Evolutionary conservation across 1,284 basidiomycete genomes (phyloP).

Genomic region (Puccinia novopanici): DNA sequence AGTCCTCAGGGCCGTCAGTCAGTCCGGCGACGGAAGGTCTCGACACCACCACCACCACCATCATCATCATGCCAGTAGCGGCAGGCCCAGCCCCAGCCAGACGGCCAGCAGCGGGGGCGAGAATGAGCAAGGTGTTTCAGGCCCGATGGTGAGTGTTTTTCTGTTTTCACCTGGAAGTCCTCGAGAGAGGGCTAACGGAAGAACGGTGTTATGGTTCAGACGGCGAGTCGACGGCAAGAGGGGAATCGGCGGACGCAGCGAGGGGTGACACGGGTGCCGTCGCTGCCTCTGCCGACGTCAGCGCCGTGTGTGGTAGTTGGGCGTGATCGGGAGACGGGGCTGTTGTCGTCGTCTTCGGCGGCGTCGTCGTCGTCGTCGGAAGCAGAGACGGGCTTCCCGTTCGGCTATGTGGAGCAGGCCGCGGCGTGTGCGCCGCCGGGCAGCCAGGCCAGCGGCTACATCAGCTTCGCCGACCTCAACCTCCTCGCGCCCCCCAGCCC

Average conservation of each 20-base stretch:
- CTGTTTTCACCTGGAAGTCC: too few species aligned
- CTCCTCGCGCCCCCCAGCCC: constrained; percentile 1
- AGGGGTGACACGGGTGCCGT: not conserved
- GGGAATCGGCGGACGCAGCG: not conserved
- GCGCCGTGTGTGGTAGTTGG: not conserved
- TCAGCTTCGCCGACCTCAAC: constrained; percentile 13
- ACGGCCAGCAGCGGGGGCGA: not conserved
- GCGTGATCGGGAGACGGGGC: too few species aligned
- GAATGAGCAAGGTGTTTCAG: not conserved
- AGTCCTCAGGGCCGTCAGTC: not conserved
- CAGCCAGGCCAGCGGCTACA: not conserved
- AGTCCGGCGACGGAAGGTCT: not conserved
- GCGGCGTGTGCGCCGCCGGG: not conserved
- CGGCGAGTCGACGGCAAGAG: not conserved
- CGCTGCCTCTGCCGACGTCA: not conserved
- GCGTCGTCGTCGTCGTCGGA: not conserved
- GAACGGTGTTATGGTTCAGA: not conserved
- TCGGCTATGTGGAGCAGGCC: not conserved
- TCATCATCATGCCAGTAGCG: not conserved
- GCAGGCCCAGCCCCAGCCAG: not conserved
- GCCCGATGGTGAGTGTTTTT: not conserved
- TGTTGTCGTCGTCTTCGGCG: too few species aligned
- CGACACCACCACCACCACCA: not conserved
- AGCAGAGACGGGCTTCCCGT: not conserved
- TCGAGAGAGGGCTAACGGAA: not conserved